Base-by-base conservation (phyloP, 495 filamentous ascomycete genomes). In the Darksidea phi region DNA sequence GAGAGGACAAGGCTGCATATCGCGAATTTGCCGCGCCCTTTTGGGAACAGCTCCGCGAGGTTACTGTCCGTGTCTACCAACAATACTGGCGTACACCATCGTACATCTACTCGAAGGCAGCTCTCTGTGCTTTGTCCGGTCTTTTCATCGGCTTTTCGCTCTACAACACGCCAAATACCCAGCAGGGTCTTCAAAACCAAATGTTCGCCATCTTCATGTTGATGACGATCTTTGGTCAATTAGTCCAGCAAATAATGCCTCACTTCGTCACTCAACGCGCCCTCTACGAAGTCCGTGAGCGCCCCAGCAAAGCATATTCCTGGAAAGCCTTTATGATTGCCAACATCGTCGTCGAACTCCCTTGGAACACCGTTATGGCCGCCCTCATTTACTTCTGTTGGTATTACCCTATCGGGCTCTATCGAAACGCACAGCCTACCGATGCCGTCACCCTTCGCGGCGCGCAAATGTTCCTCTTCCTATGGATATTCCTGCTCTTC, bases 111-210 rank as follows among this genome's bases (percentile, higher is more conserved):
- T 88, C 89, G 47, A 86, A 86, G 74, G 57, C 73, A 10, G 71
- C 76, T 18, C 80, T 88, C 38, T 86, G 83, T 64, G 69, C 78
- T 24, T 68, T 80, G 24, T 76, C 72, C 8, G 82, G 80, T 1
- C 75, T 95, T 3, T 95, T 95, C 76, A 91, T 92, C 70, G 90
- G 90, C 12, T 92, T 97, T 73, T 89, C 89, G 21, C 95, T 97
- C 76, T 91, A 82, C 81, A 79, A 84, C 18, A 81, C 88, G 6
- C 75, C 81, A 25, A 88, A 84, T 70, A 82, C 80, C 17, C 73
- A 86, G 1, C 88, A 94, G 72, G 91, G 89, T 38, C 80, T 95
- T 17, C 89, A 92, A 68, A 94, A 95, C 70, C 69, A 72, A 49
- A 71, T 77, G 59, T 76, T 77, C 71, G 71, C 75, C 10, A 76